phyloP scores from a whole-genome alignment of 2,329 filamentous ascomycete species.

The Furcasterigmium furcatum region DNA sequence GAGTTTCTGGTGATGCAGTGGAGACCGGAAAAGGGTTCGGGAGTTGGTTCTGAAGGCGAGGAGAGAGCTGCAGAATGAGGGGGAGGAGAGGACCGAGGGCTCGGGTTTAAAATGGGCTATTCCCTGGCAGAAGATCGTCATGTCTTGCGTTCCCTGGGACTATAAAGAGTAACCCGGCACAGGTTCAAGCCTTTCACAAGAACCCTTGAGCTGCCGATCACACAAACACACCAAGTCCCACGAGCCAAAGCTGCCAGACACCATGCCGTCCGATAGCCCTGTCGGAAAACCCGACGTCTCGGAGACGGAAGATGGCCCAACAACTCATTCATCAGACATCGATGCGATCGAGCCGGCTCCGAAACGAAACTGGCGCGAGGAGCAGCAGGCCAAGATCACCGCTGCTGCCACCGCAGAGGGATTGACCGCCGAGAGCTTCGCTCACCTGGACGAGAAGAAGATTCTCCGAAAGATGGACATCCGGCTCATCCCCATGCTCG shows the following conservation, averaged over 20 bases:
- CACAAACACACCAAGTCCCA: no score
- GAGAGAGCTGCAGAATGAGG: no score
- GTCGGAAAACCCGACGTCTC: slow-evolving; percentile 8
- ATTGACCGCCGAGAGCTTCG: slow-evolving; percentile 12
- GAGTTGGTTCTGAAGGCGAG: no score
- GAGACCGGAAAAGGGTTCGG: no score
- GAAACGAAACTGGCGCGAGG: slow-evolving; percentile 1
- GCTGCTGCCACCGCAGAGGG: slow-evolving; percentile 2
- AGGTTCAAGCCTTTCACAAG: no score
- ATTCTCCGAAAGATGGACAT: slow-evolving; percentile 57
- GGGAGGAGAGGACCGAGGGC: no score
- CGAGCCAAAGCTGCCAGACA: not conserved
- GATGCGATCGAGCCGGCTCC: not conserved
- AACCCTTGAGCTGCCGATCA: no score
- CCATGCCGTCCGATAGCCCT: not conserved
- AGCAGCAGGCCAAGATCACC: slow-evolving; percentile 4
- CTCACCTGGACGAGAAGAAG: slow-evolving; percentile 51
- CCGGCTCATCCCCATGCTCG: slow-evolving; percentile 58
- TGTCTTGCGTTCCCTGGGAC: no score
- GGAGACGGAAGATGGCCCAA: slow-evolving; percentile 4
- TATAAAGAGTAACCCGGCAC: no score
- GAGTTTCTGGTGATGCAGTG: no score
- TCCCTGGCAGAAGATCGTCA: no score
- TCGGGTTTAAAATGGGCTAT: no score
- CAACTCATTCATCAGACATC: not conserved